Evolutionary conservation across 192 early-diverging fungal species (phyloP).

Genomic region (Tieghemiomyces parasiticus): DNA sequence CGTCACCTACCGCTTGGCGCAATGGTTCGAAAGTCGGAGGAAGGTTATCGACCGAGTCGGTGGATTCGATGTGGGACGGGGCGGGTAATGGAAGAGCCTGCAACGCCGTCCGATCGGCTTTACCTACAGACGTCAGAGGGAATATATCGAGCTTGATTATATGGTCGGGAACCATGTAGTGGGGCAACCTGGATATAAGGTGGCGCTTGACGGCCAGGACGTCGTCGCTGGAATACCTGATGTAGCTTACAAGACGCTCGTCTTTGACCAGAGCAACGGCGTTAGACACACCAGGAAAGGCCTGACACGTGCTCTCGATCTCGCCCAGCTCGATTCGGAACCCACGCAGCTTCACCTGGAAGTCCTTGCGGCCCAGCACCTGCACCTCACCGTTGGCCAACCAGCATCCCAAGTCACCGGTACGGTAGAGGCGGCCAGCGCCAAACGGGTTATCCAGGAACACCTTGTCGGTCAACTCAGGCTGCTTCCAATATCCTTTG

Average conservation of each 20-base stretch:
- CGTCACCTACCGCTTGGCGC: not conserved
- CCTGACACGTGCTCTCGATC: no score
- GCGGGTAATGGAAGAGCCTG: not conserved
- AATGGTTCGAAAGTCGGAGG: not conserved
- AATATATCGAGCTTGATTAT: not conserved
- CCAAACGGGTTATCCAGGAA: slow-evolving; percentile 22
- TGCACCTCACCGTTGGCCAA: slow-evolving; percentile 17
- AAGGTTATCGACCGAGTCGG: not conserved
- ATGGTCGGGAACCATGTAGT: slow-evolving; percentile 44
- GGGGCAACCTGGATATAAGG: slow-evolving; percentile 36
- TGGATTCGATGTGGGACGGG: not conserved
- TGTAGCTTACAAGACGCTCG: no score
- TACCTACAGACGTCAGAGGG: not conserved
- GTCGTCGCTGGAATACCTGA: no score
- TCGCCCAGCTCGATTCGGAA: no score
- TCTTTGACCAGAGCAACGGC: no score
- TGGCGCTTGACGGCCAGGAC: no score
- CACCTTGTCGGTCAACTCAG: slow-evolving; percentile 16
- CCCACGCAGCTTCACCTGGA: no score
- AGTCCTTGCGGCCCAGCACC: slow-evolving; percentile 16
- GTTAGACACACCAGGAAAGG: no score
- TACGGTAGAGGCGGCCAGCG: slow-evolving; percentile 15
- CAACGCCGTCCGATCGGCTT: not conserved
- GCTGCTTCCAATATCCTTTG: slow-evolving; percentile 19
- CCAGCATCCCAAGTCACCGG: slow-evolving; percentile 18